These are phyloP conservation scores for Rhexocercosporidium sp. DNA, from an alignment of 2,329 filamentous ascomycete species.

Conservation along the genomic window DNA sequence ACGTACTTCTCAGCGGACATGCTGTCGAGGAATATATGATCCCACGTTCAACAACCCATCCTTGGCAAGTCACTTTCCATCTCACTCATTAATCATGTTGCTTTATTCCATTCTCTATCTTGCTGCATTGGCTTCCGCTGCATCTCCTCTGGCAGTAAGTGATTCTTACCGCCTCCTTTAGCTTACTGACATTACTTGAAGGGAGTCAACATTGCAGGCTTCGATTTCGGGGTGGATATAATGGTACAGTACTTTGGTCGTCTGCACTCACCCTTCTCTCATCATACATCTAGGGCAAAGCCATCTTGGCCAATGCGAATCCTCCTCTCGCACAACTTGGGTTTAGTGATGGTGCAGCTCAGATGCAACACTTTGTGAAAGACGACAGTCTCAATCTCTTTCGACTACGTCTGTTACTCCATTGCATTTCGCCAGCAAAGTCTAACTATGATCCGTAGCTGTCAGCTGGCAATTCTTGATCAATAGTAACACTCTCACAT, in stretches of 20 bases:
- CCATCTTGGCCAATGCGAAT: constrained; percentile 23
- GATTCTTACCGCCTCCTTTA: background rate
- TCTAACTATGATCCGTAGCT: constrained; percentile 31
- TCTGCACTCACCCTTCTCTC: background rate
- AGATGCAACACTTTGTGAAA: constrained; percentile 44
- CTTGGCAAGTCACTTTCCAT: background rate
- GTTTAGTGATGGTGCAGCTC: constrained; percentile 29
- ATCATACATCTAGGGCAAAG: constrained; percentile 23
- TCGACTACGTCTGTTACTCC: constrained; percentile 49
- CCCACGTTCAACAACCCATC: background rate
- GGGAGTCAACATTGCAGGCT: constrained; percentile 37
- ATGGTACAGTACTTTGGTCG: constrained; percentile 18
- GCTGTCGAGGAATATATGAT: constrained; percentile 14
- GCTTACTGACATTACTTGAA: constrained; percentile 3
- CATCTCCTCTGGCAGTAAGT: constrained; percentile 28
- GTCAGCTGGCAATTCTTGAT: constrained; percentile 65
- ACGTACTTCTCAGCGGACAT: background rate
- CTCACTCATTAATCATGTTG: constrained; percentile 22
- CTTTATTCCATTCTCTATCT: constrained; percentile 17
- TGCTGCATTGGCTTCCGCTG: constrained; percentile 19
- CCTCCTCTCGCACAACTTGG: constrained; percentile 27
- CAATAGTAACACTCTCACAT: constrained; percentile 47
- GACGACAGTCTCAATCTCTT: constrained; percentile 61
- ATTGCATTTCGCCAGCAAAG: background rate
- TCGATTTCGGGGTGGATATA: constrained; percentile 35